phyloP scores from a whole-genome alignment of 2,329 filamentous ascomycete species.

The Aspergillus calidoustus region DNA sequence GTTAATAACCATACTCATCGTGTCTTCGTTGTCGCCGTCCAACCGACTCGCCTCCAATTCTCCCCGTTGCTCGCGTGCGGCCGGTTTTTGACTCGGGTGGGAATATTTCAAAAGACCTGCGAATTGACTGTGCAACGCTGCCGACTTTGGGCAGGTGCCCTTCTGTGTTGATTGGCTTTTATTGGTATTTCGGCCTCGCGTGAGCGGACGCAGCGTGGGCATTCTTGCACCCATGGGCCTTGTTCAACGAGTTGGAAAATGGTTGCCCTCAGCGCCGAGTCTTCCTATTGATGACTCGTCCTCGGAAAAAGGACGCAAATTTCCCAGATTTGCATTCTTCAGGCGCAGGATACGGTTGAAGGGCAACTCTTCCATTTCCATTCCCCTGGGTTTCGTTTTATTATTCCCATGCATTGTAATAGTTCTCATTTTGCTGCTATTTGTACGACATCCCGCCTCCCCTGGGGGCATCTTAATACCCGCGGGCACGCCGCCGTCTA shows the following conservation, averaged over 20 bases:
- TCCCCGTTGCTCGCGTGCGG: slow-evolving; percentile 23
- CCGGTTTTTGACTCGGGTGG: slow-evolving; percentile 12
- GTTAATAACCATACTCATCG: slow-evolving; percentile 21
- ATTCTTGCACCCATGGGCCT: slow-evolving; percentile 53
- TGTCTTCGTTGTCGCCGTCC: slow-evolving; percentile 11
- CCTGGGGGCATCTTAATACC: slow-evolving; percentile 84
- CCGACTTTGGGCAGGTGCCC: slow-evolving; percentile 9
- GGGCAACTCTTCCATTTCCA: slow-evolving; percentile 89
- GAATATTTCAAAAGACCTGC: slow-evolving; percentile 8
- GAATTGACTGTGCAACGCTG: slow-evolving; percentile 1
- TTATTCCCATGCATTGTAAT: slow-evolving; percentile 91
- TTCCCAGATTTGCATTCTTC: slow-evolving; percentile 75
- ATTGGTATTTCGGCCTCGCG: slow-evolving; percentile 11
- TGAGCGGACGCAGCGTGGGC: slow-evolving; percentile 30
- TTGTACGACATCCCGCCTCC: slow-evolving; percentile 84
- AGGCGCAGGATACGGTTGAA: slow-evolving; percentile 82
- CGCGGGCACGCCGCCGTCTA: slow-evolving; percentile 82
- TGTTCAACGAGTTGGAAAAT: slow-evolving; percentile 58
- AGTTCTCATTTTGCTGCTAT: slow-evolving; percentile 85
- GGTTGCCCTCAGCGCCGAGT: slow-evolving; percentile 52
- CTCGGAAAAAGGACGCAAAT: slow-evolving; percentile 46
- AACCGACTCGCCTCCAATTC: slow-evolving; percentile 7
- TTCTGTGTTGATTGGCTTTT: slow-evolving; percentile 18
- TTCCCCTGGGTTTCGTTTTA: slow-evolving; percentile 89
- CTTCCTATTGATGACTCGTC: slow-evolving; percentile 53